These are phyloP conservation scores for Teratosphaeriaceae sp. DNA, from an alignment of 2,329 filamentous ascomycete genomes.

Conservation along the genomic window DNA sequence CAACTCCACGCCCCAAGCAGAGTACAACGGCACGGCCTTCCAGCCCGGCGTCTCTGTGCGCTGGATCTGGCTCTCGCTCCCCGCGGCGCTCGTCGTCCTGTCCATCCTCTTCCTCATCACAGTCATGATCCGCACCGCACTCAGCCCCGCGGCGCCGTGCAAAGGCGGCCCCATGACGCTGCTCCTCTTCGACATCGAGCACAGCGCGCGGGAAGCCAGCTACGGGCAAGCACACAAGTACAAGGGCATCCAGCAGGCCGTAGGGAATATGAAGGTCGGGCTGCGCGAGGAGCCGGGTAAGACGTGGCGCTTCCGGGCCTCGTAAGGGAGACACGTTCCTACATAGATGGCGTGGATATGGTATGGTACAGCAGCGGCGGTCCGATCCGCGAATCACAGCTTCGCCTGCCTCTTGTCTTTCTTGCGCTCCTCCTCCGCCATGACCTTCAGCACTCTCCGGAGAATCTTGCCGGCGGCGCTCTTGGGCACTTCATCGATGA, in stretches of 20 bases:
- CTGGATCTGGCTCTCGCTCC: background rate
- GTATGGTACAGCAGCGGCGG: background rate
- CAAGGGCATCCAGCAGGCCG: background rate
- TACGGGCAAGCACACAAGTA: conserved; percentile 1
- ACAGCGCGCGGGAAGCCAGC: background rate
- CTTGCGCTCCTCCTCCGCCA: conserved; percentile 31
- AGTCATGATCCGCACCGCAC: background rate
- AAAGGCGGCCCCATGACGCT: conserved; percentile 1
- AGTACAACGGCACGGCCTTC: background rate
- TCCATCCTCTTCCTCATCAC: background rate
- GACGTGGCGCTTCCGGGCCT: background rate
- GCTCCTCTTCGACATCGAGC: conserved; percentile 1
- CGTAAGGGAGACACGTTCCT: no score
- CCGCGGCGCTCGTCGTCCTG: background rate
- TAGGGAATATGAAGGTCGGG: background rate
- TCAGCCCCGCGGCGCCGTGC: background rate
- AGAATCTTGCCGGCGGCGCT: conserved; percentile 43
- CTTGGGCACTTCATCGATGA: conserved; percentile 43
- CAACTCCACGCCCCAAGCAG: background rate
- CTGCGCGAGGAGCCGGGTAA: background rate
- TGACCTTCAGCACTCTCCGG: conserved; percentile 38
- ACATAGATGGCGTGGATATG: no score
- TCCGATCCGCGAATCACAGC: conserved; percentile 22
- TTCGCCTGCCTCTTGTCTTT: conserved; percentile 28
- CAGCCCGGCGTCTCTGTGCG: conserved; percentile 1